Base-by-base conservation (phyloP, 202 grass and related monocot species). In the Thinopyrum obtusiflorum region DNA sequence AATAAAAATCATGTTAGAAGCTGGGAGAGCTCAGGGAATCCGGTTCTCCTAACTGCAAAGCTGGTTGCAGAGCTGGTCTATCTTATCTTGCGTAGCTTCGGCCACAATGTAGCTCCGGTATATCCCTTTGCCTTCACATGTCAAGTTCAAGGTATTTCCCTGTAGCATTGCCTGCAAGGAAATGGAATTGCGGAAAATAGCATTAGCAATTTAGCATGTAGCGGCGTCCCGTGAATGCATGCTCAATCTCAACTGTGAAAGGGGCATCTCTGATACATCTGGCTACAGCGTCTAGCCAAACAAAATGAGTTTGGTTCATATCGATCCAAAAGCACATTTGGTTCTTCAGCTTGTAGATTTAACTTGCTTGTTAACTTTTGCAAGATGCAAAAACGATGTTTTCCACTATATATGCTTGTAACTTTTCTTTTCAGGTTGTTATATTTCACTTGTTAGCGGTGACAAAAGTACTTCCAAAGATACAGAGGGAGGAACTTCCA, bases 31-130 rank as follows among this genome's bases (percentile, higher is more conserved):
- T 64, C n/a, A 61, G 33, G 33, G 71, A 65, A 79, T 47, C 64
- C 15, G 17, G 32, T 79, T 74, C 68, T 64, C n/a, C 86, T 86
- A 97, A 53, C 61, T 76, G 82, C 96, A 95, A 26, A 94, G 84
- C 57, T 92, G 82, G 21, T 36, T 74, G 86, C 96, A 98, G 28
- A 98, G 78, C 25, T 90, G 79, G 51, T 66, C 26, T 73, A 89
- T 88, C 28, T 76, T 88, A 59, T 81, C 77, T 61, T 84, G 32
- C 3, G 89, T 74, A 3, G 88, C 71, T 77, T 88, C 77, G n/a
- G 89, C 60, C 10, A 90, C 73, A 39, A 42, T 40, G 81, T 90
- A 95, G 61, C 80, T 95, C 2, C 10, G 46, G 73, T 67, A 76
- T 60, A 26, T 85, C 24, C 37, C 72, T 27, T 51, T 79, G 23